Conservation (phyloP, 1,284 basidiomycete genomes). For the Naganishia sp. region DNA sequence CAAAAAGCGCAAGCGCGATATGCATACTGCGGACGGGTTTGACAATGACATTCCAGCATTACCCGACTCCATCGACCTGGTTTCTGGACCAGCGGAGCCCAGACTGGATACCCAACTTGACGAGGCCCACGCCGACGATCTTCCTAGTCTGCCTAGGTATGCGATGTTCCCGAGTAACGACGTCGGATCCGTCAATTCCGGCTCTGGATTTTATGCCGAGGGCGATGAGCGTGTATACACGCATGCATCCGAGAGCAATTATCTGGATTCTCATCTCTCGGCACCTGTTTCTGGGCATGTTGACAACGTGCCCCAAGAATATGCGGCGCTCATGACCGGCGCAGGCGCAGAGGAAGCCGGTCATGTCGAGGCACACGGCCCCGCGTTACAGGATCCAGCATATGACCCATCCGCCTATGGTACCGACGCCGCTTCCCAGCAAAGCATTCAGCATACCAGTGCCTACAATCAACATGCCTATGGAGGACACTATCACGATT, state of each 20-base stretch:
- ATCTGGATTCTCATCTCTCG: slow-evolving; percentile 23
- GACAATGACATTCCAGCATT: slow-evolving; percentile 25
- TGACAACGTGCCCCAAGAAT: slow-evolving; percentile 25
- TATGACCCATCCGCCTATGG: slow-evolving; percentile 21
- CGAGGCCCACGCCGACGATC: slow-evolving; percentile 4
- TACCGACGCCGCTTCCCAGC: slow-evolving; percentile 12
- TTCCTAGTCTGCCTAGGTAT: slow-evolving; percentile 25
- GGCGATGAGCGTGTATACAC: slow-evolving; percentile 21
- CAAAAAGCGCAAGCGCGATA: slow-evolving; percentile 27
- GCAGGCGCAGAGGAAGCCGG: slow-evolving; percentile 7
- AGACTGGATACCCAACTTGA: slow-evolving; percentile 21
- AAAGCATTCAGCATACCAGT: slow-evolving; percentile 20
- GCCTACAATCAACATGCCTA: slow-evolving; percentile 17
- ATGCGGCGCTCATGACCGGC: slow-evolving; percentile 27
- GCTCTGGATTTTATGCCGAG: slow-evolving; percentile 11
- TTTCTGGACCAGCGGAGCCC: slow-evolving; percentile 13
- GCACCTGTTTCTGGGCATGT: slow-evolving; percentile 10
- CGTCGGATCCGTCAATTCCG: slow-evolving; percentile 13
- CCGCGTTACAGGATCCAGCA: slow-evolving; percentile 21
- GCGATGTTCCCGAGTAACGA: slow-evolving; percentile 27
- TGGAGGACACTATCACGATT: slow-evolving; percentile 14
- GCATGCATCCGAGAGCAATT: slow-evolving; percentile 13
- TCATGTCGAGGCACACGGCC: slow-evolving; percentile 8
- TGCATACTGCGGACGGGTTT: slow-evolving; percentile 3
- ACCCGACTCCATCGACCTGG: slow-evolving; percentile 21